These are phyloP conservation scores for Solanum bulbocastanum DNA, from an alignment of 257 asterid genomes.

Conservation along the genomic window DNA sequence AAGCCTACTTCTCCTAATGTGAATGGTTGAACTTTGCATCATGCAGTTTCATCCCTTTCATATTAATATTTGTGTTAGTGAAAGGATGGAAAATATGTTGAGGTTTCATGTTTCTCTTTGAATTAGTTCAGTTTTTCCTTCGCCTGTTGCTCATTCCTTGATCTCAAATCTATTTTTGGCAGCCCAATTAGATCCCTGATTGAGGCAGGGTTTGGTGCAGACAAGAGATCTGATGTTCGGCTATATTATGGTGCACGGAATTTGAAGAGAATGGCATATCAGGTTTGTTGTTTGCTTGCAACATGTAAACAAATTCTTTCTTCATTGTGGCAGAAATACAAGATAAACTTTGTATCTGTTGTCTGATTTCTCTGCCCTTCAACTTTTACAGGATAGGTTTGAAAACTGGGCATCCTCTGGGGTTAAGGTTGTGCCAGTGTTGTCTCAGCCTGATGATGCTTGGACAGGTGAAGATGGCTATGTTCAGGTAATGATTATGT, in stretches of 20 bases:
- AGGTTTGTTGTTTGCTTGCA: slow-evolving; percentile 32
- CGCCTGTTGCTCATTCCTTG: background rate
- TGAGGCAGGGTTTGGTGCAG: slow-evolving; percentile 68
- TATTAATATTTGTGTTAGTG: background rate
- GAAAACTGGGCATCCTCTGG: slow-evolving; percentile 74
- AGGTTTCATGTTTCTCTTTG: background rate
- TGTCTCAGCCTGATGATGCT: slow-evolving; percentile 70
- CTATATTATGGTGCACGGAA: slow-evolving; percentile 93
- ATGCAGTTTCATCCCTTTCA: background rate
- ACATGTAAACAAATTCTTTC: background rate
- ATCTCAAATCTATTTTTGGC: slow-evolving; percentile 9
- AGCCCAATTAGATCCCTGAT: slow-evolving; percentile 88
- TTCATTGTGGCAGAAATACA: background rate
- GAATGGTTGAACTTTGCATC: background rate
- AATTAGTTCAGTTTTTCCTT: background rate
- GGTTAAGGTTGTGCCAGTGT: slow-evolving; percentile 62
- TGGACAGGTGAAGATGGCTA: slow-evolving; percentile 82
- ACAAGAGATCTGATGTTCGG: slow-evolving; percentile 70
- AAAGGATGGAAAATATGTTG: background rate
- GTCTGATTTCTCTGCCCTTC: background rate
- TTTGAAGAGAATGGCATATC: slow-evolving; percentile 79
- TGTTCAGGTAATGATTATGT: slow-evolving; percentile 52
- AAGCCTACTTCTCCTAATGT: background rate
- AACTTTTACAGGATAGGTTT: slow-evolving; percentile 57
- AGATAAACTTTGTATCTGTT: background rate